Percentiles rank a stretch among this genome's conserved stretches.
Evolutionary conservation across 1,139 yeast genomes (phyloP).

Genomic region (Nakaseomyces bracarensis): DNA sequence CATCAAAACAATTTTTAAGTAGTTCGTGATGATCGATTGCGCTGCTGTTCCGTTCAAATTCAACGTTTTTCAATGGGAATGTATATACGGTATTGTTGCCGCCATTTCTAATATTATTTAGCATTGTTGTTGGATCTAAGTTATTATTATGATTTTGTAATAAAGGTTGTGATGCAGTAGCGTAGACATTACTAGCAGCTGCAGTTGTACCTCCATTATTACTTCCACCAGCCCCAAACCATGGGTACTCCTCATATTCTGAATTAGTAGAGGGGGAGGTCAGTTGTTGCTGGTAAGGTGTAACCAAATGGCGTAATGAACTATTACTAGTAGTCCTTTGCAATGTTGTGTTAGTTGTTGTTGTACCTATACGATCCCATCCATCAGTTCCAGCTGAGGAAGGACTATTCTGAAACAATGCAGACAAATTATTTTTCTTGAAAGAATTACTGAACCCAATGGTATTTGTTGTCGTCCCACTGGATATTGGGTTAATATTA

Average conservation of each 20-base stretch:
- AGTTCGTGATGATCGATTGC: background rate
- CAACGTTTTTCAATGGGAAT: conserved; percentile 4
- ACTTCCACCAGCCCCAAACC: conserved; percentile 14
- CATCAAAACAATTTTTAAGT: background rate
- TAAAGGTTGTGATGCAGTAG: background rate
- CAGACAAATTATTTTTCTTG: conserved; percentile 21
- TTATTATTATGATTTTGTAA: background rate
- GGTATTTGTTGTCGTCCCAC: background rate
- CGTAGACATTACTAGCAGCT: background rate
- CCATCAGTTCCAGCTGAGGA: conserved; percentile 20
- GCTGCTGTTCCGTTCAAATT: conserved; percentile 1
- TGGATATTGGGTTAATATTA: background rate
- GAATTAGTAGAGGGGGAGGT: conserved; percentile 26
- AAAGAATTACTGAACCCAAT: background rate
- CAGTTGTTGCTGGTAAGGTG: conserved; percentile 20
- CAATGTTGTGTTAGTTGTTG: conserved; percentile 8
- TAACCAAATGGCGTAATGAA: conserved; percentile 23
- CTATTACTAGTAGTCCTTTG: conserved; percentile 23
- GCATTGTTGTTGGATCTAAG: background rate
- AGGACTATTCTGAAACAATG: conserved; percentile 23
- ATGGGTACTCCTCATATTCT: conserved; percentile 31
- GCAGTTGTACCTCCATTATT: conserved; percentile 2
- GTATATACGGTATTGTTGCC: background rate
- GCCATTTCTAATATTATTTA: background rate
- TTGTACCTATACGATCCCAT: conserved; percentile 17